Evolutionary conservation across 129 eudicot genomes (phyloP), one percentile per base, ranked within the genome.

Genomic region (Logfia minima): DNA sequence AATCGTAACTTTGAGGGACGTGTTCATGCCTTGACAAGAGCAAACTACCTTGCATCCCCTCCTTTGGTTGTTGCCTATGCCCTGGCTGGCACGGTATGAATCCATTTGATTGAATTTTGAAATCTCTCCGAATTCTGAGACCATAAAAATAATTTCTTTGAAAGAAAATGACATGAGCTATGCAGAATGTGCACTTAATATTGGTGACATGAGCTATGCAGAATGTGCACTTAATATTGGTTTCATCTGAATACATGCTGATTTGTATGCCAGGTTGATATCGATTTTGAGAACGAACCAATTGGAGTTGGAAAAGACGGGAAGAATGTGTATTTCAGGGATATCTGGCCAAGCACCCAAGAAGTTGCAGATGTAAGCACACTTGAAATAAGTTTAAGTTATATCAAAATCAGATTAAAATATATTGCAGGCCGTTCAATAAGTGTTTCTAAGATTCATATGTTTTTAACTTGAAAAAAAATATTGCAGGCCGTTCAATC

Each of bases 41-140:
- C 97, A 68, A 91, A 94, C 79, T 94, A 94, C 71, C 98, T 93
- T 80, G 98, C 97, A 67, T 93, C 97, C 4, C 98, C 98, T 70
- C 97, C 98, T 59, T 80, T 93, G 41, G 97, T 91, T 73, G 97
- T 93, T 85, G 97, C 98, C 52, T 93, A 93, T 84, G 96, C 98
- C 68, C 93, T 93, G 81, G 98, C 98, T 75, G 98, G 97, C 85
- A 90, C 98, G 69, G 98, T 93, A 87, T 70, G 88, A 21, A 19
- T 66, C n/a, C 2, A 19, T 26, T 65, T 53, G 2, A 26, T 66
- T 6, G 18, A 72, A 17, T 29, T 14, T 17, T 72, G 6, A 62
- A 79, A 32, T 14, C 32, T 6, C 66, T 66, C 66, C 6, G 11
- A 76, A 23, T 34, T 66, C 66, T 11, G 9, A 48, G 60, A 70